These are phyloP conservation scores for Aureobasidium sp. DNA, from an alignment of 2,329 filamentous ascomycete genomes.

Conservation along the genomic window DNA sequence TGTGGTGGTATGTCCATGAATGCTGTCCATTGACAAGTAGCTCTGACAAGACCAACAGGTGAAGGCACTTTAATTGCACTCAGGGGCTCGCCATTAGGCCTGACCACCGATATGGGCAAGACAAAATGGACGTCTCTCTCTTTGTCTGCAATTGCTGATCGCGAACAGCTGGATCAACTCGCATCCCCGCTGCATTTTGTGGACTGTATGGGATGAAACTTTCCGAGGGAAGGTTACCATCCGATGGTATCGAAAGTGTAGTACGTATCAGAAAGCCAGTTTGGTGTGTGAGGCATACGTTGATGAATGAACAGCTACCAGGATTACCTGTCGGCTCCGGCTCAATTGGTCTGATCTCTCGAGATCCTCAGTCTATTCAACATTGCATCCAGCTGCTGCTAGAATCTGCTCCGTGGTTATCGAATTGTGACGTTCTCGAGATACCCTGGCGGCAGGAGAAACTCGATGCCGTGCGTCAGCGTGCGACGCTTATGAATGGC, in stretches of 20 bases:
- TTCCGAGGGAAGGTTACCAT: constrained; percentile 16
- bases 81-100: constrained; percentile 20
- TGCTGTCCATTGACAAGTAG: neutral
- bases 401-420: constrained; percentile 16
- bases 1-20: constrained; percentile 18
- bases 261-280: constrained; percentile 7
- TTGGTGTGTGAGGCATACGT: neutral
- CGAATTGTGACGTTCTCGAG: constrained; percentile 17
- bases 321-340: constrained; percentile 20
- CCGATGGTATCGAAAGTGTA: constrained; percentile 19
- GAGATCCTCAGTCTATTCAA: constrained; percentile 8
- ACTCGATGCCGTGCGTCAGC: constrained; percentile 8
- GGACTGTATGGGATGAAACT: constrained; percentile 19
- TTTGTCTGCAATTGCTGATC: constrained; percentile 3
- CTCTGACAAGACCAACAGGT: constrained; percentile 13
- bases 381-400: constrained; percentile 18
- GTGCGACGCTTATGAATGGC: constrained; percentile 13
- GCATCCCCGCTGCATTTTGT: constrained; percentile 22
- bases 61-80: constrained; percentile 22
- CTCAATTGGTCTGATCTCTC: constrained; percentile 20
- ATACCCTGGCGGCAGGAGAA: constrained; percentile 22
- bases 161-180: constrained; percentile 19
- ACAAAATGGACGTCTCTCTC: neutral
- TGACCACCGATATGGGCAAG: constrained; percentile 20
- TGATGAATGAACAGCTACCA: constrained; percentile 11